Evolutionary conservation across 169 alveolate species (phyloP), one percentile per base, ranked within the genome.

Genomic region (Babesia divergens): DNA sequence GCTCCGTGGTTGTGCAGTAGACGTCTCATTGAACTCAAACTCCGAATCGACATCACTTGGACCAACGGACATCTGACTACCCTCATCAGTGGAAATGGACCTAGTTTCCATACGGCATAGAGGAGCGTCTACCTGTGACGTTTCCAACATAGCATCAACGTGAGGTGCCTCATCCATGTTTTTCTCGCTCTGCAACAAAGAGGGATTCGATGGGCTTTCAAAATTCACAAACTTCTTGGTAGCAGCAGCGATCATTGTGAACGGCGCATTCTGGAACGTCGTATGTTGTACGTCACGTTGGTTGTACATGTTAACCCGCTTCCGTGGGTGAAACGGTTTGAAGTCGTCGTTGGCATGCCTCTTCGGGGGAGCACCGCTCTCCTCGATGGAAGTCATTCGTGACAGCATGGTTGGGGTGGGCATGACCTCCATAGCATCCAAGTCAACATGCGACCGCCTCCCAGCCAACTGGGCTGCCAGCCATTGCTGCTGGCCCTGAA

Each of bases 41-140:
- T 59, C 69, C 28, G 69, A 59, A 9, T 59, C 69, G 26, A 3
- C 55, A 13, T 59, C 69, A 18, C 69, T 59, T 28, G 51, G 16
- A 14, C 37, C 2, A 0, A 54, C 22, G n/a, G 52, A 38, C 29
- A 3, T 35, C 53, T 59, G 69, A 18, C 56, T 43, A 4, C n/a
- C 69, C 20, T 55, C 66, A 24, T 59, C 69, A 24, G 69, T 59
- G 16, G 69, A 37, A 6, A 59, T 59, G 22, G 42, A 6, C 51
- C 26, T 38, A 20, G 69, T 59, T 1, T 59, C 69, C 55, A 59
- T 24, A 6, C 69, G 52, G 51, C 69, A 59, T 40, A 59, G 35
- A 7, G 69, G 44, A 20, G 69, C n/a, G 56, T 59, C 69, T 43
- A 35, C 4, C 26, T 16, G 58, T 49, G 58, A 18, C 28, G 9